A percentile compares a stretch with the other conserved stretches of the same genome.
Conservation (phyloP, 2,329 filamentous ascomycete species). For the Sporothrix brasiliensis region DNA sequence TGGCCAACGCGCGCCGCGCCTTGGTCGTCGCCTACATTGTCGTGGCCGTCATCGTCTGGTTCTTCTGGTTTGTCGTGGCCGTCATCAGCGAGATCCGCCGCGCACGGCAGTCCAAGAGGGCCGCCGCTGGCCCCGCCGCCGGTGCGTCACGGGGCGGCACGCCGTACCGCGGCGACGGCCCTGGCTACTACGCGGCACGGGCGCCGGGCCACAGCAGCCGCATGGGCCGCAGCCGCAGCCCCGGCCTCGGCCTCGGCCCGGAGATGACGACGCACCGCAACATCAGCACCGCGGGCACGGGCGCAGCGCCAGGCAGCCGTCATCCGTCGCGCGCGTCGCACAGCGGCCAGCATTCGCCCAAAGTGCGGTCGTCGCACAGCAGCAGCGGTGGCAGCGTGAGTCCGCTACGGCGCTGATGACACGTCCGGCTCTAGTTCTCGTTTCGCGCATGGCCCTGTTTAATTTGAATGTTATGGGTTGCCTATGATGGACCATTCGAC, state of each 20-base stretch:
- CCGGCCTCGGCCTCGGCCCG: slow-evolving; percentile 9
- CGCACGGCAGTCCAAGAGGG: neutral
- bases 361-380: slow-evolving; percentile 25
- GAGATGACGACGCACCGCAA: slow-evolving; percentile 19
- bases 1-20: slow-evolving; percentile 41
- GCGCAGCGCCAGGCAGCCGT: neutral
- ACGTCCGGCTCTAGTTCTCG: no score
- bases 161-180: neutral
- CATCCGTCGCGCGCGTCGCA: neutral
- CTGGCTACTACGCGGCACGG: neutral
- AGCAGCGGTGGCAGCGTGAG: slow-evolving; percentile 19
- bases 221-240: slow-evolving; percentile 10
- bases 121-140: neutral
- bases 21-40: slow-evolving; percentile 46
- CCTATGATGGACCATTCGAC: no score
- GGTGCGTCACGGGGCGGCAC: neutral
- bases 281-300: slow-evolving; percentile 3
- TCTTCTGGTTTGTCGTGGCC: slow-evolving; percentile 45
- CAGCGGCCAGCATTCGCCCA: slow-evolving; percentile 22
- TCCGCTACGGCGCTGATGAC: neutral
- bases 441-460: no score
- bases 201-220: neutral
- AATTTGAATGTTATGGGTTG: no score
- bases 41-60: slow-evolving; percentile 46
- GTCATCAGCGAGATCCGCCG: slow-evolving; percentile 42